Evolutionary conservation across 495 filamentous ascomycete species (phyloP), one percentile per base, ranked within the genome.

Genomic region (Tuber calosporum): DNA sequence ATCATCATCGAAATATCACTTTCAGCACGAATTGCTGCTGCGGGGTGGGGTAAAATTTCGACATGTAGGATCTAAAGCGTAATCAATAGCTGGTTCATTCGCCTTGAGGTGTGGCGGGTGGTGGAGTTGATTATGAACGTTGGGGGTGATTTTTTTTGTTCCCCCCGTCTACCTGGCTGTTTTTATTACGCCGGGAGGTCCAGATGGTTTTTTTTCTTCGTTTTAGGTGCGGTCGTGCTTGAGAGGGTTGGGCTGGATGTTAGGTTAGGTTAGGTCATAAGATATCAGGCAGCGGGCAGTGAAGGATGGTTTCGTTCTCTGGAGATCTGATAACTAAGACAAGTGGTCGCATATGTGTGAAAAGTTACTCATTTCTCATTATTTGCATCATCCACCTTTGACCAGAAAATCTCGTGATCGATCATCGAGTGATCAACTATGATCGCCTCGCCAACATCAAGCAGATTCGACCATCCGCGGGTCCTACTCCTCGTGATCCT

Each of bases 321-420:
- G 15, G 48, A 26, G 48, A 58, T 15, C 48, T 3, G 48, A 4
- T 8, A 58, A n/a, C n/a, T 58, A 58, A 26, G 48, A 22, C 0
- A 45, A 22, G 19, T 4, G 4, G 45, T 7, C 45, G 2, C 13
- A 34, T 2, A 62, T 17, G n/a, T 1, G 17, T 17, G 34, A 62
- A 34, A 62, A 3, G n/a, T 17, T 62, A 62, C n/a, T 34, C 11
- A 34, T 62, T 30, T 34, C 11, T 1, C 17, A 1, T 15, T 30
- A 11, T 34, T 62, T 26, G n/a, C 1, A 30, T 15, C 22, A 74
- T 20, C 75, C 20, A 15, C 67, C 62, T 77, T 69, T 15, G 62
- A 42, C 19, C 80, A 43, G 11, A 62, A 34, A 26, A 13, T 8
- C 22, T 9, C 22, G 4, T 15, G 53, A 62, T 30, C 4, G 11